These are phyloP conservation scores for Eragrostis nindensis DNA, from an alignment of 176 grass and related monocot genomes.

Conservation along the genomic window DNA sequence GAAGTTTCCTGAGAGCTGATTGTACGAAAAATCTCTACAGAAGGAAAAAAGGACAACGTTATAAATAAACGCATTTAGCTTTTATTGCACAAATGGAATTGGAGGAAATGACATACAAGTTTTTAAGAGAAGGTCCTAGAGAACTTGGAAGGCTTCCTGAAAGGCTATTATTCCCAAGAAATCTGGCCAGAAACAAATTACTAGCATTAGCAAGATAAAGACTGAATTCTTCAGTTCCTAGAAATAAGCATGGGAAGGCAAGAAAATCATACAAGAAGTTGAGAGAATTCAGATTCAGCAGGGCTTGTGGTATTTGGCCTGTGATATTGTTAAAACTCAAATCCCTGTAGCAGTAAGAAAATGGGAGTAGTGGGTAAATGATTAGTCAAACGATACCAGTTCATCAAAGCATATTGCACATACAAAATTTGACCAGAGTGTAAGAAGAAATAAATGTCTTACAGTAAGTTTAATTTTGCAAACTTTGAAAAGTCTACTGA, in stretches of 20 bases:
- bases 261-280: slow-evolving; percentile 50
- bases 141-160: too few species aligned
- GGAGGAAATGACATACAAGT: too few species aligned
- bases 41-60: too few species aligned
- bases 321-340: slow-evolving; percentile 91
- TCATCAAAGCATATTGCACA: slow-evolving; percentile 11
- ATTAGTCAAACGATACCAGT: slow-evolving; percentile 4
- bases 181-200: slow-evolving; percentile 31
- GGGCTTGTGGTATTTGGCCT: slow-evolving; percentile 59
- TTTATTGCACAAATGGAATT: too few species aligned
- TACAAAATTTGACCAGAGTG: neutral
- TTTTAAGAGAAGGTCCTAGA: too few species aligned
- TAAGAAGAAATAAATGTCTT: slow-evolving; percentile 26
- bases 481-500: slow-evolving; percentile 61
- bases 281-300: slow-evolving; percentile 57
- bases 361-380: neutral
- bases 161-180: too few species aligned
- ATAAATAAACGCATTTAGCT: too few species aligned
- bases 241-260: slow-evolving; percentile 27
- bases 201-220: slow-evolving; percentile 17
- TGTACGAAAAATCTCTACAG: too few species aligned
- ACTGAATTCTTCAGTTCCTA: neutral
- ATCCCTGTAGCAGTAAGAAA: slow-evolving; percentile 54
- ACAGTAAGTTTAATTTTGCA: slow-evolving; percentile 45
- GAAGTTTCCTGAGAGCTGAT: too few species aligned